phyloP scores from a whole-genome alignment of 306 rosid species.

The Vachellia pachyceras region DNA sequence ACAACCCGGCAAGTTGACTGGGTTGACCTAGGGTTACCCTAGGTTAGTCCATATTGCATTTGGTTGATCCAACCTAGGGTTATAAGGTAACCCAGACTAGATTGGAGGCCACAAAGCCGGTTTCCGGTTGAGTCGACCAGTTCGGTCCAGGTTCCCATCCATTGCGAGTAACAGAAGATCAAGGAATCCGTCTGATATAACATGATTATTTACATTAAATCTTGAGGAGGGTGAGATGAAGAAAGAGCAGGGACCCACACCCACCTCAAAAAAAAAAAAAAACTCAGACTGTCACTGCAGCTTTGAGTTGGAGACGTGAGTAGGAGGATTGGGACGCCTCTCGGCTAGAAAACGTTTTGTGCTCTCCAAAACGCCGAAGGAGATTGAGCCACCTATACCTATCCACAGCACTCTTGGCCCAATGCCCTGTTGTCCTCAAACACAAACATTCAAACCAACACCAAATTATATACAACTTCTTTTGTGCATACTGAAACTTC shows the following conservation, averaged over 20 bases:
- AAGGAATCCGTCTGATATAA: background rate
- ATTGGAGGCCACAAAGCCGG: too few relatives aligned
- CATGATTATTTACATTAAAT: background rate
- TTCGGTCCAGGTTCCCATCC: too few relatives aligned
- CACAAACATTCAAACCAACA: background rate
- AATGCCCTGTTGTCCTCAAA: constrained; percentile 62
- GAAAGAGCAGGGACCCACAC: background rate
- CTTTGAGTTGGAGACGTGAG: constrained; percentile 23
- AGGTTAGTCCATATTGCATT: too few relatives aligned
- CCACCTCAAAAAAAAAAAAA: background rate
- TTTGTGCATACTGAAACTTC: background rate
- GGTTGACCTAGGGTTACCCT: too few relatives aligned
- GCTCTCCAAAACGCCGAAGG: constrained; percentile 76
- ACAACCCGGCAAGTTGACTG: too few relatives aligned
- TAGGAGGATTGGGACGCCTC: constrained; percentile 53
- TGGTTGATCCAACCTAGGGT: too few relatives aligned
- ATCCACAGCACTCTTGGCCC: constrained; percentile 88
- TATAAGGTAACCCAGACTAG: too few relatives aligned
- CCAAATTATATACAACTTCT: background rate
- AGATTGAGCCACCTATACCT: constrained; percentile 86
- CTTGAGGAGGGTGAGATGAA: background rate
- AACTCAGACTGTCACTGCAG: background rate
- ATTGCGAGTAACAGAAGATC: too few relatives aligned
- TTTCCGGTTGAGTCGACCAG: too few relatives aligned
- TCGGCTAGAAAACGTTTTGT: constrained; percentile 66